phyloP scores from a whole-genome alignment of 179 eudicot species.

The Beta macrorhiza region DNA sequence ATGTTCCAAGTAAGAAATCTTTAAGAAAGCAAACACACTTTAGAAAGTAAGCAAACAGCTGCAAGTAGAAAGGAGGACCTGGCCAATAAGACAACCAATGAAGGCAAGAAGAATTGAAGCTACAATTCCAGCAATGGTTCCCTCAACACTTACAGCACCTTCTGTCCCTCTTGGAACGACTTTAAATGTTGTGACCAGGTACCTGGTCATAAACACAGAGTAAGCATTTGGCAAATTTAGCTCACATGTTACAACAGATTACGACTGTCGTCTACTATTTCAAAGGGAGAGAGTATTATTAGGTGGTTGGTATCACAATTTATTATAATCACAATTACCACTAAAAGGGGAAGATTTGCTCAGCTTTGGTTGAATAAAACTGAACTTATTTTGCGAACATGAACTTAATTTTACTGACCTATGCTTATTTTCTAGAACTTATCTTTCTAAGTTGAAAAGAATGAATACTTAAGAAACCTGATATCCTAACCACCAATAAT shows the following conservation, averaged over 20 bases:
- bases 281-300: neutral
- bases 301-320: neutral
- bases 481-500: neutral
- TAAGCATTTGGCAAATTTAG: neutral
- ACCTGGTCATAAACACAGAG: conserved; percentile 44
- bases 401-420: neutral
- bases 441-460: neutral
- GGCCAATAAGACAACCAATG: conserved; percentile 59
- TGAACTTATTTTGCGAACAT: neutral
- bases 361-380: neutral
- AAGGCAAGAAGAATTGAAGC: conserved; percentile 75
- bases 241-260: neutral
- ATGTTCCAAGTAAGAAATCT: neutral
- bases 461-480: neutral
- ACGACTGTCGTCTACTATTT: neutral
- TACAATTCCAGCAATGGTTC: conserved; percentile 85
- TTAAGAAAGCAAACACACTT: neutral
- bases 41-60: neutral
- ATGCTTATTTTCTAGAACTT: neutral
- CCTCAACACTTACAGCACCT: conserved; percentile 92
- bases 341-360: no score
- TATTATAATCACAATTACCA: neutral
- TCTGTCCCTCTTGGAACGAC: conserved; percentile 94
- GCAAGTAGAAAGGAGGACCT: conserved; percentile 42
- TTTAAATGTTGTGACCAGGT: conserved; percentile 84